Base-by-base conservation (phyloP, 768 basidiomycete species). In the Mycena latifolia region DNA sequence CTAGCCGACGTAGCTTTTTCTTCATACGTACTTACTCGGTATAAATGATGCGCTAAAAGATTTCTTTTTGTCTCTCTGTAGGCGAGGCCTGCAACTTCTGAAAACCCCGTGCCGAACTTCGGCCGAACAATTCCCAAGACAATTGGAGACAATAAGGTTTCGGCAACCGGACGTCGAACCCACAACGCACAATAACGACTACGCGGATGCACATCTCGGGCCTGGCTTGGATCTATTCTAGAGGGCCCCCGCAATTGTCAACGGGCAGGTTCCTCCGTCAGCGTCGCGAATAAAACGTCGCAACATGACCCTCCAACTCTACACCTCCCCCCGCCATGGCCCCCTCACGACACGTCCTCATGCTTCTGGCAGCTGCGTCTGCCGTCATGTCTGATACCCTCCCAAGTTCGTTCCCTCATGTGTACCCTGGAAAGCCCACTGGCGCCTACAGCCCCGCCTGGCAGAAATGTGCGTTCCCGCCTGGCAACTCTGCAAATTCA, bases 391-490 rank as follows among this genome's bases (percentile, higher is more conserved):
- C 73, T 31, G 69, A 76, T 35, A 52, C 73, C 46, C 79, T 78
- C 46, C 84, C 84, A 5, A 83, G 77, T 62, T 76, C 81, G 10
- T 87, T 77, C 66, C 86, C 86, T 52, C 84, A 86, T 53, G 66
- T 58, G 48, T 86, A 87, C 65, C 81, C 86, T 24, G 80, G 81
- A 39, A 75, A 81, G 67, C 86, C 86, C 10, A 65, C 72, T 41
- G 79, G 82, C 25, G 82, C 83, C 69, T 88, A 85, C 63, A 81
- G 84, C 69, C 82, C 86, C 33, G 79, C 78, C 61, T 91, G 90
- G 89, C 90, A 90, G 76, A 74, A 78, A 55, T 91, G 89, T 90
- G 75, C 24, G 85, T 77, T 18, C 41, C 22, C 7, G 33, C 3
- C 25, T 28, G 22, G 12, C 5, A 31, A 15, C n/a, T 39, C 9